Base-by-base conservation (phyloP, 108 stramenopile genomes). In the Fragilaria crotonensis region DNA sequence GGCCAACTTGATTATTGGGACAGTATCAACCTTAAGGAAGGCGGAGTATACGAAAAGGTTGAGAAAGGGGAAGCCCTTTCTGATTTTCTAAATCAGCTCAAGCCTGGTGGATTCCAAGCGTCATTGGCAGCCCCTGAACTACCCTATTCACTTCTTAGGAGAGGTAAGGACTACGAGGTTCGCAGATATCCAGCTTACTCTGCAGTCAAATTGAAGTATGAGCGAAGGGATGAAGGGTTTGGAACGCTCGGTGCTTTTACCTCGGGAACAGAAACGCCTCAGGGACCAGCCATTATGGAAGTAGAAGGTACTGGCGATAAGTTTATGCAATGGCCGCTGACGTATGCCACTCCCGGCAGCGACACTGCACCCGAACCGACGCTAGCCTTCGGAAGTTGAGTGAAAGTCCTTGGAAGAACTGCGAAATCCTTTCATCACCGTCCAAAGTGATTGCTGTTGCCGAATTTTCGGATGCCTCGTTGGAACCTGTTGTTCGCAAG, bases 1-100 rank as follows among this genome's bases (percentile, higher is more conserved):
- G 73, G 74, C 22, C 96, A 97, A 73, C 79, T 59, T 23, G 96
- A 97, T 74, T 97, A 85, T 64, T 97, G 96, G 96, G 96, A 97
- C 64, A 84, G 81, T 11, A 91, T 97, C 73, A 95, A 97, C 56
- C 72, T 95, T 25, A 45, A 59, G 4, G 52, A 64, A 23, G 71
- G 61, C 25, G 67, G 67, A 28, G 53, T 68, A 36, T 90, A 90
- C 48, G 54, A 68, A 71, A 75, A 63, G 48, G 89, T 89, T 17
- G 72, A 76, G 57, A 87, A 80, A 48, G 25, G 54, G 1, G 51
- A 75, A 1, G 87, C 79, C 4, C 23, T 95, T 17, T 48, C 63
- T n/a, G 90, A 95, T 60, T 95, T 95, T 66, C 45, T 88, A 0
- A 56, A 63, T 27, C 90, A 95, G 57, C 66, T 95, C 5, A 71